Conservation (phyloP, 257 asterid species). For the Scutellaria minor region DNA sequence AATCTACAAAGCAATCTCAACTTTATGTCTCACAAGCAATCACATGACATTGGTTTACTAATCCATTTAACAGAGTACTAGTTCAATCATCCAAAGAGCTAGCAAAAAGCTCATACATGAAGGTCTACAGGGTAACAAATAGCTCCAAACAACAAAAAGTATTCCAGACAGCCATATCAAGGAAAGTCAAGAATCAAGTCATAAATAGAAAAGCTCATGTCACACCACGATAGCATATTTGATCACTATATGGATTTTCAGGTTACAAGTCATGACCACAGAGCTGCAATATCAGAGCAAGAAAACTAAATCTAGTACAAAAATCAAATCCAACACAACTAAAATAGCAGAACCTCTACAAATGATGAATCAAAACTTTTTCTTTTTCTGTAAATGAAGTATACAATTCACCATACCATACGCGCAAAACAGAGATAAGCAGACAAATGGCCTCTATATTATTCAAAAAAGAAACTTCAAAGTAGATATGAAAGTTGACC, state of each 20-base stretch:
- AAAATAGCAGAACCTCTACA: background rate
- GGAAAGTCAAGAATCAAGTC: background rate
- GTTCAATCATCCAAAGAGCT: background rate
- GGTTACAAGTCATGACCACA: background rate
- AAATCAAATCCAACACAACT: slow-evolving; percentile 18
- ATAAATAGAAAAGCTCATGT: background rate
- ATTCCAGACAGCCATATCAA: slow-evolving; percentile 1
- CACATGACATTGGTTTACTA: slow-evolving; percentile 17
- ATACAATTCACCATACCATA: slow-evolving; percentile 2
- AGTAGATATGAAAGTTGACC: background rate
- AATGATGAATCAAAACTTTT: background rate
- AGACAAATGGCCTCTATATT: background rate
- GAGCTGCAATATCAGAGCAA: background rate
- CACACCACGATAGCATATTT: background rate
- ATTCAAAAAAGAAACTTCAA: background rate
- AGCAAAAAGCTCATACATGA: background rate
- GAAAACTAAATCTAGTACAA: slow-evolving; percentile 8
- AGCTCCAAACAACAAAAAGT: slow-evolving; percentile 22
- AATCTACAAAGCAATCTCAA: slow-evolving; percentile 20
- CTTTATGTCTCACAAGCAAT: slow-evolving; percentile 4
- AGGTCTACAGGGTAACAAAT: slow-evolving; percentile 1
- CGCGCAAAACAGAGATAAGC: background rate
- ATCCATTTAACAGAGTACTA: slow-evolving; percentile 3
- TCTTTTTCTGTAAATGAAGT: background rate
- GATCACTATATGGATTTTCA: background rate